These are phyloP conservation scores for Leccinellum rugosiceps DNA, from an alignment of 768 basidiomycete species.

Conservation along the genomic window DNA sequence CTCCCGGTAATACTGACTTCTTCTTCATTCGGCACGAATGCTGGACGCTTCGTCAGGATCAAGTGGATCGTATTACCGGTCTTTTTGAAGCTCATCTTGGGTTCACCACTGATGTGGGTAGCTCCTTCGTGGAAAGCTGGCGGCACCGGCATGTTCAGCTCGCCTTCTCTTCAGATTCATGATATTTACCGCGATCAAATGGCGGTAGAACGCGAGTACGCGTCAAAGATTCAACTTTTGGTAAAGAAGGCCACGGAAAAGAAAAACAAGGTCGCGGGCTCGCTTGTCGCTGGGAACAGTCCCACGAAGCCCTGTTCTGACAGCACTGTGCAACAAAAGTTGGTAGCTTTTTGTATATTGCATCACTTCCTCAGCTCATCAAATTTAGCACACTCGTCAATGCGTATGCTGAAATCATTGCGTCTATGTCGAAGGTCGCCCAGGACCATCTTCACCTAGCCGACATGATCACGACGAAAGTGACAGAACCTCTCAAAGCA, in stretches of 20 bases:
- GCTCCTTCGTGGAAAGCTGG: background rate
- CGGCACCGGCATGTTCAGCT: background rate
- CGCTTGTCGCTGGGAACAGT: conserved; percentile 61
- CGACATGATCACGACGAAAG: conserved; percentile 54
- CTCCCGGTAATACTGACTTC: conserved; percentile 46
- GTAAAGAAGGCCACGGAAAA: conserved; percentile 68
- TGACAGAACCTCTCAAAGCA: conserved; percentile 59
- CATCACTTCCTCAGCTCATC: conserved; percentile 11
- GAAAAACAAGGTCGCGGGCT: conserved; percentile 54
- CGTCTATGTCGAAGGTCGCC: conserved; percentile 54
- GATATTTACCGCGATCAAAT: conserved; percentile 68
- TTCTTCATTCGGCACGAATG: background rate
- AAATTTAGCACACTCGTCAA: conserved; percentile 60
- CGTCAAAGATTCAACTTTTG: conserved; percentile 62
- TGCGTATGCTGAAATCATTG: conserved; percentile 67
- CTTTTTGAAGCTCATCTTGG: conserved; percentile 65
- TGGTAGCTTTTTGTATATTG: conserved; percentile 6
- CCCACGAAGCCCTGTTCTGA: conserved; percentile 63
- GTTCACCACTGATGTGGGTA: conserved; percentile 59
- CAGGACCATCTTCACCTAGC: conserved; percentile 70
- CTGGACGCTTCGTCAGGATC: conserved; percentile 49
- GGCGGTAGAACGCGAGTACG: conserved; percentile 76
- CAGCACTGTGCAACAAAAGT: conserved; percentile 56
- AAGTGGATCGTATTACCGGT: conserved; percentile 59
- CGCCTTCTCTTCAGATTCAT: conserved; percentile 48